Evolutionary conservation across 352 stramenopile genomes (phyloP), one percentile per base, ranked within the genome.

Genomic region (Blastocystis sp.): DNA sequence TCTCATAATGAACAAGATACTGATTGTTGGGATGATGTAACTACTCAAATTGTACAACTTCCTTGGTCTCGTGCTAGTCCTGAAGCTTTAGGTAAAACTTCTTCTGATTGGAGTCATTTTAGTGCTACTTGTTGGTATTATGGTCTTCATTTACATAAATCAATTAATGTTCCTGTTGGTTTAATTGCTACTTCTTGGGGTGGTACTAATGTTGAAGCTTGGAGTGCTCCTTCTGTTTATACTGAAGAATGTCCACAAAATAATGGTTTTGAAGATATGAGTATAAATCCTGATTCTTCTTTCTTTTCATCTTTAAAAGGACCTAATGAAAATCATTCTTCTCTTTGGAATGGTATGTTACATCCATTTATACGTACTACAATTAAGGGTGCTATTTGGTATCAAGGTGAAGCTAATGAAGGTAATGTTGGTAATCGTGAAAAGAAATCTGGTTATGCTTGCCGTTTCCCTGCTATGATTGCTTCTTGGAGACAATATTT

Each of bases 381-480:
- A 7, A 55, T 68, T 39, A 25, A 31, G n/a, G 62, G 27, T 16
- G 30, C 30, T 6, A 28, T 65, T 27, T 68, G 62, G 62, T 68
- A 68, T 48, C 62, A 68, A 25, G 62, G 62, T 39, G 62, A 68
- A 31, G n/a, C 62, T 7, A 64, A 68, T 34, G 32, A 25, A 13
- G n/a, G 31, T 2, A 40, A 57, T 44, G 10, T 27, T 7, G 30
- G n/a, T n/a, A n/a, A n/a, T n/a, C n/a, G n/a, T n/a, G n/a, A n/a
- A n/a, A n/a, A n/a, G n/a, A n/a, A n/a, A n/a, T n/a, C 18, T 1
- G 49, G 31, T 13, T 68, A 68, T 43, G 40, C 42, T 4, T 68
- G 64, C 45, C 55, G 39, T 11, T 68, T 68, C 32, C 52, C 64
- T 40, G 49, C 64, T n/a, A 68, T 68, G 64, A 68, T 68, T 46